phyloP scores from a whole-genome alignment of 495 filamentous ascomycete species.

The Acidiella bohemica region DNA sequence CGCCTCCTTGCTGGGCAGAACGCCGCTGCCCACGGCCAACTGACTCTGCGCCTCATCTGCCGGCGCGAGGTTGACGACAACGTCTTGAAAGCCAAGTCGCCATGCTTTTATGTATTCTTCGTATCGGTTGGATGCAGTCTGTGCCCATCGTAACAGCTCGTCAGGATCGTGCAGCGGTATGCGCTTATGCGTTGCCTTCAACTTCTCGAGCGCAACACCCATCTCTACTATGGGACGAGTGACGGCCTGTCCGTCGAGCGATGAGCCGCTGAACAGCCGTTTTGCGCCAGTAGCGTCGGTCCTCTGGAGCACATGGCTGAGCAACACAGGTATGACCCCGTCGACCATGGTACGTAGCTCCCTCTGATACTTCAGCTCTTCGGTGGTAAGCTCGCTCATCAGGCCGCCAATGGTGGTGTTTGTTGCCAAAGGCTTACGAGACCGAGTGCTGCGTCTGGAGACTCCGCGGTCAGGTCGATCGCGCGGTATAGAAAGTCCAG shows the following conservation, averaged over 20 bases:
- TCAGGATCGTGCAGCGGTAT: slow-evolving; percentile 59
- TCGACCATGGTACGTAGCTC: slow-evolving; percentile 90
- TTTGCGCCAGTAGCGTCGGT: slow-evolving; percentile 51
- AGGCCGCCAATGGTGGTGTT: slow-evolving; percentile 59
- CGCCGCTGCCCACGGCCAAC: slow-evolving; percentile 63
- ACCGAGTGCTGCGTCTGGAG: slow-evolving; percentile 52
- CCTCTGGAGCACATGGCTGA: slow-evolving; percentile 70
- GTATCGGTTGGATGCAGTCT: slow-evolving; percentile 62
- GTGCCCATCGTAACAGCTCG: slow-evolving; percentile 66
- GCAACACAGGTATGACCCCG: slow-evolving; percentile 85
- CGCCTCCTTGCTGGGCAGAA: slow-evolving; percentile 62
- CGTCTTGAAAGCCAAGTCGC: slow-evolving; percentile 88
- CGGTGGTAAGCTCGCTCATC: slow-evolving; percentile 64
- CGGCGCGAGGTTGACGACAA: slow-evolving; percentile 84
- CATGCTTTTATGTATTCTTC: slow-evolving; percentile 78
- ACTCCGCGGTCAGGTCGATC: slow-evolving; percentile 24
- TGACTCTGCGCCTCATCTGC: slow-evolving; percentile 49
- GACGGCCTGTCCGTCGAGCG: slow-evolving; percentile 46
- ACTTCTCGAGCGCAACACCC: slow-evolving; percentile 75
- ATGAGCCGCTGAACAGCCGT: slow-evolving; percentile 48
- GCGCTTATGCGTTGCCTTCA: slow-evolving; percentile 65
- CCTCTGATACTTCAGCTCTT: slow-evolving; percentile 82
- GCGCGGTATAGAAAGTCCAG: slow-evolving; percentile 67
- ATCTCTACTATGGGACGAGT: slow-evolving; percentile 88
- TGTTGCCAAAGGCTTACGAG: slow-evolving; percentile 49